phyloP scores from a whole-genome alignment of 495 filamentous ascomycete species.

The Amorphotheca resinae region DNA sequence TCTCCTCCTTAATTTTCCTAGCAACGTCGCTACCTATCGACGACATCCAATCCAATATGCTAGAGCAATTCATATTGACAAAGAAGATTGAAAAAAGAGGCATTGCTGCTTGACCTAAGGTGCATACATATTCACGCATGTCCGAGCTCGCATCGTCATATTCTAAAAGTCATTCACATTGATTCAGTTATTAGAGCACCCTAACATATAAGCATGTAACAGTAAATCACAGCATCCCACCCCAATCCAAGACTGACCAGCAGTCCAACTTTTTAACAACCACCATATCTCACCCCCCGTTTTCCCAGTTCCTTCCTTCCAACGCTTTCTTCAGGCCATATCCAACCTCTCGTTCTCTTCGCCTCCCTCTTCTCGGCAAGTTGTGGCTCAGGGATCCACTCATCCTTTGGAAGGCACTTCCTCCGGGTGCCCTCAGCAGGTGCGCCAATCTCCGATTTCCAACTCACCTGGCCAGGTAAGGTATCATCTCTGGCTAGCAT shows the following conservation, averaged over 20 bases:
- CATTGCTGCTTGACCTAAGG: no score
- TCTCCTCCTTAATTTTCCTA: no score
- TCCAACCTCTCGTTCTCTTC: constrained; percentile 72
- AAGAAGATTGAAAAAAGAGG: no score
- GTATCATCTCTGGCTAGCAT: constrained; percentile 73
- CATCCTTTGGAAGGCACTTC: constrained; percentile 57
- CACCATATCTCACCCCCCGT: constrained; percentile 37
- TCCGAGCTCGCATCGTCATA: no score
- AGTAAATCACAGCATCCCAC: constrained; percentile 2
- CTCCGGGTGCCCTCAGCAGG: constrained; percentile 65
- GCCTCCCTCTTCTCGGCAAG: constrained; percentile 73
- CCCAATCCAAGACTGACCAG: constrained; percentile 9
- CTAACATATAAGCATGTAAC: no score
- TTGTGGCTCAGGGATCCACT: constrained; percentile 80
- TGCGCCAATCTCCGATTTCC: constrained; percentile 67
- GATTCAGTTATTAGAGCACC: no score
- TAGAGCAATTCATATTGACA: no score
- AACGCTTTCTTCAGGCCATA: constrained; percentile 60
- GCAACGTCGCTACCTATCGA: no score
- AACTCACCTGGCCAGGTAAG: constrained; percentile 50
- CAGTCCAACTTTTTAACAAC: constrained; percentile 11
- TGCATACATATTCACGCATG: no score
- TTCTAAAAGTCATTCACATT: no score
- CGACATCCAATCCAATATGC: no score
- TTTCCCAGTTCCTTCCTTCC: constrained; percentile 44